Conservation (phyloP, 2,329 filamentous ascomycete species). For the Pyrenochaeta sp. region DNA sequence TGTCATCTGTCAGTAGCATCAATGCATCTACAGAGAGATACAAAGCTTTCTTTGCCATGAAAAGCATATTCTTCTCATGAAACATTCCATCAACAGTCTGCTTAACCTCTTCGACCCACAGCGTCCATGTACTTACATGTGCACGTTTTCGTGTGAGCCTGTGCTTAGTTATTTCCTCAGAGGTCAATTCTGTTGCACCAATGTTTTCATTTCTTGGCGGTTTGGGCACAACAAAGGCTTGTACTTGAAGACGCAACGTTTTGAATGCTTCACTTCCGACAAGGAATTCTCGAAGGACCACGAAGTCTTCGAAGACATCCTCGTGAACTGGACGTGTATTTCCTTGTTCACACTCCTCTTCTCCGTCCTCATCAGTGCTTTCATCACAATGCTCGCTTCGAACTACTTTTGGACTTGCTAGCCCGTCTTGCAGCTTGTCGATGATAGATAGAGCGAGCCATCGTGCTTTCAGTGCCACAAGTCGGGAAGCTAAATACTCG, state of each 20-base stretch:
- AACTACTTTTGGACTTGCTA: neutral
- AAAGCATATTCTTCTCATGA: neutral
- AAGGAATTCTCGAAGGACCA: conserved; percentile 19
- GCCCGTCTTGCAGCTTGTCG: neutral
- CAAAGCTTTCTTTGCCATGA: neutral
- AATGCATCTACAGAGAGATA: neutral
- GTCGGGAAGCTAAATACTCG: conserved; percentile 6
- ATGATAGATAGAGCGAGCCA: conserved; percentile 14
- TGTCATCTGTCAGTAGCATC: neutral
- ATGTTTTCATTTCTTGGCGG: neutral
- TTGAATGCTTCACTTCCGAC: conserved; percentile 19
- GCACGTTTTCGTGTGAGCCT: neutral
- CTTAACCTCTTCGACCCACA: neutral
- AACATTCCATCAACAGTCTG: conserved; percentile 1
- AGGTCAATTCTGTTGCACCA: neutral
- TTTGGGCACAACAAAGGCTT: conserved; percentile 9
- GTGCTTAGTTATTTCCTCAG: neutral
- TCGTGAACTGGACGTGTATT: conserved; percentile 6
- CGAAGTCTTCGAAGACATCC: conserved; percentile 15
- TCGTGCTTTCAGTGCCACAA: conserved; percentile 13
- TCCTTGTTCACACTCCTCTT: conserved; percentile 10
- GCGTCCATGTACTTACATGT: neutral
- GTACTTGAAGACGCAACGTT: conserved; percentile 8
- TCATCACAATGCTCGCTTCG: neutral
- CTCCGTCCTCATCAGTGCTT: conserved; percentile 15